These are phyloP conservation scores for Blastobotrys ciferrii DNA, from an alignment of 1,139 yeast genomes.

Conservation along the genomic window DNA sequence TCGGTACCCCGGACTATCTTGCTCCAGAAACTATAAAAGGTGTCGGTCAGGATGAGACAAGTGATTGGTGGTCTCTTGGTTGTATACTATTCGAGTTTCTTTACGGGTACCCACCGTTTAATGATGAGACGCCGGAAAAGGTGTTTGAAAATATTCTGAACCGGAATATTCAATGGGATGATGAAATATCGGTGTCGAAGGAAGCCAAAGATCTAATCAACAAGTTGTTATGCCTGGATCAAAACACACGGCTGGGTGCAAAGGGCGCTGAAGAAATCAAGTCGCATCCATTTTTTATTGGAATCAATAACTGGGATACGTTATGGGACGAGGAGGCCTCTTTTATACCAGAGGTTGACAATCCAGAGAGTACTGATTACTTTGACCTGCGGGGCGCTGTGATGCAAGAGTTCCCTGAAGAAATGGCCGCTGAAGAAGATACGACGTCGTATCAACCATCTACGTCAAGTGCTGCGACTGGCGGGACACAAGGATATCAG, in stretches of 20 bases:
- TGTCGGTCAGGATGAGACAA: constrained; percentile 74
- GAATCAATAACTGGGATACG: constrained; percentile 64
- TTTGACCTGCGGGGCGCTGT: constrained; percentile 88
- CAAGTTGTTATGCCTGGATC: constrained; percentile 60
- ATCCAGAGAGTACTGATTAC: constrained; percentile 89
- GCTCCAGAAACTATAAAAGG: constrained; percentile 96
- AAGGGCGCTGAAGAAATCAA: constrained; percentile 78
- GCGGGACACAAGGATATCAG: constrained; percentile 19
- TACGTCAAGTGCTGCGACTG: not conserved
- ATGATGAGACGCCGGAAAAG: constrained; percentile 72
- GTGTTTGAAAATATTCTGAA: constrained; percentile 79
- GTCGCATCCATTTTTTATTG: constrained; percentile 70
- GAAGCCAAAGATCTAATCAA: constrained; percentile 73
- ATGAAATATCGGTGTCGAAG: constrained; percentile 46
- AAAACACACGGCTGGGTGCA: constrained; percentile 65
- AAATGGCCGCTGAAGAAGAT: constrained; percentile 24
- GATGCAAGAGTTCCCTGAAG: constrained; percentile 34
- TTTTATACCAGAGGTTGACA: constrained; percentile 74
- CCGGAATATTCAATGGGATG: constrained; percentile 84
- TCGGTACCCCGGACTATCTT: constrained; percentile 96
- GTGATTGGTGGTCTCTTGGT: constrained; percentile 99
- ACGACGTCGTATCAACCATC: constrained; percentile 8
- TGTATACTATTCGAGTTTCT: constrained; percentile 90
- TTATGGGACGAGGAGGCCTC: constrained; percentile 75
- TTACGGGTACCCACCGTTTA: constrained; percentile 95